Conservation (phyloP, 2,329 filamentous ascomycete genomes). For the Neoascochyta sp. region DNA sequence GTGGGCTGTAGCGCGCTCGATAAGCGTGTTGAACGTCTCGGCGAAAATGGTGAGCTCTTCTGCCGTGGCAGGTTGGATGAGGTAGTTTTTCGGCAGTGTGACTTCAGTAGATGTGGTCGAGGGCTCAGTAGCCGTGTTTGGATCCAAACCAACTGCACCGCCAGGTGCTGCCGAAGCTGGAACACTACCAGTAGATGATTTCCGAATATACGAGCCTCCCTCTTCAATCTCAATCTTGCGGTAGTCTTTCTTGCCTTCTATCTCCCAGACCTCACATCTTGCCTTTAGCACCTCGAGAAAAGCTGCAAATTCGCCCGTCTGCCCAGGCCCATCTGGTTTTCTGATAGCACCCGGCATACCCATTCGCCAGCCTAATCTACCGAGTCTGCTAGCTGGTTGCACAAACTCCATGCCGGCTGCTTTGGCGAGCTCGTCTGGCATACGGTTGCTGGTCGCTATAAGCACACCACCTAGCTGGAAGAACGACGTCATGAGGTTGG, state of each 20-base stretch:
- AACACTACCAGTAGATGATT: background rate
- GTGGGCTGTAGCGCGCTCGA: constrained; percentile 16
- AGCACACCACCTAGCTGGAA: constrained; percentile 79
- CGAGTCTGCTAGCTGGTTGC: constrained; percentile 48
- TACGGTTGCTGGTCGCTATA: constrained; percentile 75
- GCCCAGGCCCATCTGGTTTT: constrained; percentile 33
- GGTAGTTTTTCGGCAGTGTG: constrained; percentile 34
- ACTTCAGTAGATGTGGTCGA: constrained; percentile 1
- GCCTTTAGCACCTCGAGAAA: constrained; percentile 75
- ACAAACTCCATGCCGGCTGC: constrained; percentile 68
- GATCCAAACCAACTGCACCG: constrained; percentile 2
- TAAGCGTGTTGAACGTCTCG: constrained; percentile 19
- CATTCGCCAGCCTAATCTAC: constrained; percentile 38
- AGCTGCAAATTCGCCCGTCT: constrained; percentile 67
- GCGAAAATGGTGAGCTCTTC: constrained; percentile 19
- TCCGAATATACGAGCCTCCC: constrained; percentile 1
- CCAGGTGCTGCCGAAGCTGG: background rate
- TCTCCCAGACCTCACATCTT: constrained; percentile 79
- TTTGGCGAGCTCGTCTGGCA: constrained; percentile 77
- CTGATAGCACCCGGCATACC: constrained; percentile 48
- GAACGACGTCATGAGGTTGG: constrained; percentile 72
- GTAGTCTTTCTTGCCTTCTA: constrained; percentile 70
- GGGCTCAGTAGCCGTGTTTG: background rate
- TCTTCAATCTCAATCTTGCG: constrained; percentile 49
- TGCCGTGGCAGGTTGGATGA: constrained; percentile 26